phyloP scores from a whole-genome alignment of 2,329 filamentous ascomycete genomes.

The Dactylellina drechsleri region DNA sequence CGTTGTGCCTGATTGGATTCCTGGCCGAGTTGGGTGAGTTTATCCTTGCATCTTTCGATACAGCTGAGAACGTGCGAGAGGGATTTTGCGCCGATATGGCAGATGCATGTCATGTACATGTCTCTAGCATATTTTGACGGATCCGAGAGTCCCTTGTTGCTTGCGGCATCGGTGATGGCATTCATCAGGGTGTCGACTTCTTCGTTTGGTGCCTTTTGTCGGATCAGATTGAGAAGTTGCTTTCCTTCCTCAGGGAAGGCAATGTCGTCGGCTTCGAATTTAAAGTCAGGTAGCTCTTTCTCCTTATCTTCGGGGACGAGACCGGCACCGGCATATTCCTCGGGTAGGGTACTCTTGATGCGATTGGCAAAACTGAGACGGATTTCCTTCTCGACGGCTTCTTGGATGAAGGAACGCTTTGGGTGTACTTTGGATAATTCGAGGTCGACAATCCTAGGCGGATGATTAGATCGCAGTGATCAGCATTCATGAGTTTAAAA shows the following conservation, averaged over 20 bases:
- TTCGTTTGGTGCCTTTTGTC: constrained; percentile 84
- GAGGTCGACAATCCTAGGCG: constrained; percentile 77
- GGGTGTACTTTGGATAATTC: constrained; percentile 80
- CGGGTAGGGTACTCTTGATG: constrained; percentile 90
- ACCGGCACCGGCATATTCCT: constrained; percentile 77
- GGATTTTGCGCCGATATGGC: constrained; percentile 92
- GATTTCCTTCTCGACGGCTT: constrained; percentile 94
- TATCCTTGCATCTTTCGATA: constrained; percentile 92
- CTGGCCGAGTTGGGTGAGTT: constrained; percentile 80
- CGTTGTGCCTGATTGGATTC: constrained; percentile 78
- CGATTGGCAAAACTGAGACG: constrained; percentile 94
- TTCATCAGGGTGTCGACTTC: constrained; percentile 85
- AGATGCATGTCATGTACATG: constrained; percentile 91
- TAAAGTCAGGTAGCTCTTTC: constrained; percentile 95
- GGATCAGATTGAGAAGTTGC: constrained; percentile 80
- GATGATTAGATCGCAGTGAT: neutral
- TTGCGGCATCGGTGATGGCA: constrained; percentile 67
- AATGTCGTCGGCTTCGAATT: constrained; percentile 81
- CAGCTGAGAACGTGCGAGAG: constrained; percentile 94
- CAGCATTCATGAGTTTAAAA: too few relatives aligned
- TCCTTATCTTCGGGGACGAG: constrained; percentile 89
- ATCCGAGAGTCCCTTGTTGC: constrained; percentile 69
- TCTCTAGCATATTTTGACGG: constrained; percentile 88
- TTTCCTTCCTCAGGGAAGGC: constrained; percentile 87
- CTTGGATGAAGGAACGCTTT: constrained; percentile 90